phyloP scores from a whole-genome alignment of 2,329 filamentous ascomycete genomes.

The Cytospora schulzeri region DNA sequence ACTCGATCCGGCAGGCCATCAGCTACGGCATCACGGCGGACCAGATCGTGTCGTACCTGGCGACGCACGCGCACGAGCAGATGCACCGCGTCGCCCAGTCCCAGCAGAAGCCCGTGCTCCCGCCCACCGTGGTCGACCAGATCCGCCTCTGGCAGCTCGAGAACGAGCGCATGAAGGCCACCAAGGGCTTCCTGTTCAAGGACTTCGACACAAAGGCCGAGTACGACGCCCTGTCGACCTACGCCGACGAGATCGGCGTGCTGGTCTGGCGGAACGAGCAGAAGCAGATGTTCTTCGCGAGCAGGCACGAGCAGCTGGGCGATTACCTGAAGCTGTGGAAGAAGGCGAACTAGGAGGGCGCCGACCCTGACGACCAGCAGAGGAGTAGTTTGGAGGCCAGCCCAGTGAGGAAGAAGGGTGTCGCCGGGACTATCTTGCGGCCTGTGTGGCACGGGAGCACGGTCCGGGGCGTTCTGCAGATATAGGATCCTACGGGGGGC shows the following conservation, averaged over 20 bases:
- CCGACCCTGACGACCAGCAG: neutral
- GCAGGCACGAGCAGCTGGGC: constrained; percentile 83
- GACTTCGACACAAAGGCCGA: constrained; percentile 77
- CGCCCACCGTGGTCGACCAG: constrained; percentile 95
- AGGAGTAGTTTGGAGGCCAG: neutral
- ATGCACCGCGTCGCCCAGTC: constrained; percentile 70
- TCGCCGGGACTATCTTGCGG: neutral
- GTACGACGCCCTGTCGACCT: constrained; percentile 70
- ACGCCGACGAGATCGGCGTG: constrained; percentile 90
- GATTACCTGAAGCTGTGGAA: constrained; percentile 74
- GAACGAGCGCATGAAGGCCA: constrained; percentile 88
- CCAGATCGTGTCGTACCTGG: constrained; percentile 92
- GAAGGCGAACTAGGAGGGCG: constrained; percentile 43
- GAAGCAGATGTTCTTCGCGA: constrained; percentile 87
- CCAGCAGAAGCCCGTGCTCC: constrained; percentile 71
- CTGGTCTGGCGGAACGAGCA: constrained; percentile 82
- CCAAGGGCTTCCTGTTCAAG: constrained; percentile 81
- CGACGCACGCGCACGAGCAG: constrained; percentile 91
- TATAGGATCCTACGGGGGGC: neutral
- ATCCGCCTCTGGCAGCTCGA: constrained; percentile 98
- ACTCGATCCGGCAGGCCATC: constrained; percentile 85
- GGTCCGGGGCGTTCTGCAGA: constrained; percentile 12
- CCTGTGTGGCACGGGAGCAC: constrained; percentile 4
- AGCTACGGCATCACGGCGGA: constrained; percentile 89
- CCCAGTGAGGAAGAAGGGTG: constrained; percentile 5